phyloP scores from a whole-genome alignment of 176 grass and related monocot species.

The Elaeis guineensis region DNA sequence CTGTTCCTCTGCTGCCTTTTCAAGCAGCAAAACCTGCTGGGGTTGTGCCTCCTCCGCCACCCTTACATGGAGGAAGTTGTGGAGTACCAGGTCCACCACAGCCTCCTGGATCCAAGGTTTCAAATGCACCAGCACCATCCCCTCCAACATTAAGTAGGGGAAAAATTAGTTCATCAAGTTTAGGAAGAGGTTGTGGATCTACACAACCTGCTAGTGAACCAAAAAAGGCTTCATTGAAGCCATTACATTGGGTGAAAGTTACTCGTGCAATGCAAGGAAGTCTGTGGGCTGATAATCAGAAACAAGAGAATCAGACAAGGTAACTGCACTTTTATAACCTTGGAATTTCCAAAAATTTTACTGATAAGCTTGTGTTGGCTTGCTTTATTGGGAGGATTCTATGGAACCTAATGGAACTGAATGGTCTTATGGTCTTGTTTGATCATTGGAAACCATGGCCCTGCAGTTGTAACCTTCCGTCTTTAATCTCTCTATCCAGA shows the following conservation, averaged over 20 bases:
- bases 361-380: too few relatives aligned
- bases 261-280: constrained; percentile 91
- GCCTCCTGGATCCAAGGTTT: constrained; percentile 48
- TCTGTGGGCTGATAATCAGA: constrained; percentile 95
- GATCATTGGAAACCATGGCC: too few relatives aligned
- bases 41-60: constrained; percentile 31
- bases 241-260: constrained; percentile 98
- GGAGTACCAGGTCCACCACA: constrained; percentile 18
- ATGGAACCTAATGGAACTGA: too few relatives aligned
- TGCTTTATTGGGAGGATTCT: too few relatives aligned
- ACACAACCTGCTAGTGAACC: constrained; percentile 42
- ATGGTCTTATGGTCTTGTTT: too few relatives aligned
- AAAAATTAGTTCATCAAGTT: constrained; percentile 30
- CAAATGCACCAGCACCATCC: constrained; percentile 50
- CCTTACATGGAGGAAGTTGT: constrained; percentile 6
- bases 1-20: constrained; percentile 41
- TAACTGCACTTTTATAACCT: constrained; percentile 22
- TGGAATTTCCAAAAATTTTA: too few relatives aligned
- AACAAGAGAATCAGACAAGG: constrained; percentile 78
- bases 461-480: too few relatives aligned
- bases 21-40: constrained; percentile 40
- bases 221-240: constrained; percentile 85
- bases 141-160: constrained; percentile 45
- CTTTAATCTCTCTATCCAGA: too few relatives aligned
- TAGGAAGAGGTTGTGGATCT: constrained; percentile 62